phyloP scores from a whole-genome alignment of 257 asterid species.

The Nicotiana noctiflora region DNA sequence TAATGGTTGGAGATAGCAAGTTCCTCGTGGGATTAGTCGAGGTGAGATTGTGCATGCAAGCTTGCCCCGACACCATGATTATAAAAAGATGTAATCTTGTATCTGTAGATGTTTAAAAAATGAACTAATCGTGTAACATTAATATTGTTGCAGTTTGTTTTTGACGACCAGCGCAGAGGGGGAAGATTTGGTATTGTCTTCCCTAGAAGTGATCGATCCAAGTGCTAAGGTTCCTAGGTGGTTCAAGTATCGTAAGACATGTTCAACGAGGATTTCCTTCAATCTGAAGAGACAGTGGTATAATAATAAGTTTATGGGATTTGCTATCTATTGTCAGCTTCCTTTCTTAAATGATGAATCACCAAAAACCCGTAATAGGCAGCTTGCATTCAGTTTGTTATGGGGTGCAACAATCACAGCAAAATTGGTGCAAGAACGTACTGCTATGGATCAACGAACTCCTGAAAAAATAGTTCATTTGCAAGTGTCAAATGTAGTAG shows the following conservation, averaged over 20 bases:
- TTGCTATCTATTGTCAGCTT: not conserved
- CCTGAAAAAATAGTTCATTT: no score
- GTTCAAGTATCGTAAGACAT: not conserved
- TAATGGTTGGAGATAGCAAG: no score
- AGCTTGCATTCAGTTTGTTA: not conserved
- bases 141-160: not conserved
- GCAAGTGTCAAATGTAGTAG: not conserved
- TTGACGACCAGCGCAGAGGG: not conserved
- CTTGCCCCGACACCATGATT: no score
- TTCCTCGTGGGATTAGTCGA: no score
- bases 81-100: no score
- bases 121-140: not conserved
- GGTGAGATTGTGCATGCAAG: no score
- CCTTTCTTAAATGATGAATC: not conserved
- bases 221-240: not conserved
- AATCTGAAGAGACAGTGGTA: not conserved
- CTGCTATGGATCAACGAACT: no score
- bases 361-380: not conserved
- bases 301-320: not conserved
- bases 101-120: no score
- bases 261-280: not conserved
- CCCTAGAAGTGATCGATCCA: not conserved
- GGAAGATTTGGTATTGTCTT: not conserved
- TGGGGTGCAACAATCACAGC: not conserved
- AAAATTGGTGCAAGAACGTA: not conserved